Evolutionary conservation across 768 basidiomycete genomes (phyloP), one percentile per base, ranked within the genome.

Genomic region (Collybia sordida): DNA sequence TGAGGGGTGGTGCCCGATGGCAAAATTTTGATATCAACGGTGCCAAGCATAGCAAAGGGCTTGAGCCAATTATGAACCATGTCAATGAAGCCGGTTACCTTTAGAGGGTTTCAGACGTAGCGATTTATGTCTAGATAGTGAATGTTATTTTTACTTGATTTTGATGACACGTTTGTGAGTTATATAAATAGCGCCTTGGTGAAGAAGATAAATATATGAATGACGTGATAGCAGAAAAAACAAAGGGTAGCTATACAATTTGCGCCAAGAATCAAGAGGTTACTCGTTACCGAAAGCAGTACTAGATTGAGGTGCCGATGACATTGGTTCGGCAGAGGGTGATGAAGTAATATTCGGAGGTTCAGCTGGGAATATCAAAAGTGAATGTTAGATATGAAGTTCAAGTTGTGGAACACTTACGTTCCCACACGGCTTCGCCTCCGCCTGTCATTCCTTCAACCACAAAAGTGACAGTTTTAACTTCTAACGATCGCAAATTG

Each of bases 401-500:
- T 47, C 3, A 12, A 19, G 4, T 44, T 11, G 31, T 18, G 14
- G 19, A 23, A 28, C 22, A 54, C 56, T 49, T 50, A 59, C 61
- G 42, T 44, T 47, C 34, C 23, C 45, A 34, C 6, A 44, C 44
- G 38, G 56, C 54, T 17, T 54, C 54, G 9, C 61, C 65, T 40
- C 65, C 69, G 24, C 70, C 65, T 2, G 65, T 64, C 72, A 75
- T 75, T 3, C 73, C 73, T 37, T 72, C 63, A n/a, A 83, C 72
- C 1, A 71, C 74, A 60, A 88, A 86, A 49, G 73, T 69, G 27
- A 89, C 67, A 46, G 78, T 79, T 56, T 75, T 85, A 18, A 90
- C 84, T 47, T 79, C 85, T 60, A 96, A 68, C 18, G 86, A 88
- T 62, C 82, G 75, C 57, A 93, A 64, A 64, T 97, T 91, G 42